phyloP scores from a whole-genome alignment of 495 filamentous ascomycete species.

The Podospora pseudoanserina region DNA sequence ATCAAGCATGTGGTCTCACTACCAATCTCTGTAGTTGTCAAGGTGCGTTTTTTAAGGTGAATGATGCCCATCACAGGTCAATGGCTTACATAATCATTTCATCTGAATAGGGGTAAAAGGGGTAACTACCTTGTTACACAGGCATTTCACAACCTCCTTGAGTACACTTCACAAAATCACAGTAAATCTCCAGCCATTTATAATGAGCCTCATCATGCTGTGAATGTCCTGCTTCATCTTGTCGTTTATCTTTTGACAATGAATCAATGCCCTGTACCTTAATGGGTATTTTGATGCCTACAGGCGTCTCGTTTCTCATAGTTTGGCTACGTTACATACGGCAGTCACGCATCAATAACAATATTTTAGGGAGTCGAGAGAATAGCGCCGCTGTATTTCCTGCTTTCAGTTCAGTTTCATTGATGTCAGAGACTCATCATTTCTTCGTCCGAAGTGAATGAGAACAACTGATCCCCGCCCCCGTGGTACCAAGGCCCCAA shows the following conservation, averaged over 20 bases:
- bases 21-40: not conserved
- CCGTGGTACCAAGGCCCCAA: not conserved
- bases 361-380: too few relatives aligned
- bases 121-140: not conserved
- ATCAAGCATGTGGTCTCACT: not conserved
- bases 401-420: not conserved
- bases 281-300: too few relatives aligned
- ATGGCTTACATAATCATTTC: not conserved
- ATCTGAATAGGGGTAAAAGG: not conserved
- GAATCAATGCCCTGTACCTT: too few relatives aligned
- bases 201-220: too few relatives aligned
- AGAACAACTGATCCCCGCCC: not conserved
- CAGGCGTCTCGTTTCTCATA: too few relatives aligned
- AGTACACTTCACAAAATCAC: too few relatives aligned
- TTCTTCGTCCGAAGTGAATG: not conserved
- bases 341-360: too few relatives aligned
- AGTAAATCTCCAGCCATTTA: too few relatives aligned
- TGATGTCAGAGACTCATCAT: not conserved
- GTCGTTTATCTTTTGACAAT: too few relatives aligned
- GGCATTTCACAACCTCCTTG: not conserved
- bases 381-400: too few relatives aligned
- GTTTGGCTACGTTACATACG: too few relatives aligned
- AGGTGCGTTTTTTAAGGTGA: not conserved
- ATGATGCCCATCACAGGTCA: not conserved
- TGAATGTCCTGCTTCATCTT: too few relatives aligned